Percentiles rank a stretch among this genome's conserved stretches.
Evolutionary conservation across 768 basidiomycete genomes (phyloP).

Genomic region (Strobilomyces confusus): DNA sequence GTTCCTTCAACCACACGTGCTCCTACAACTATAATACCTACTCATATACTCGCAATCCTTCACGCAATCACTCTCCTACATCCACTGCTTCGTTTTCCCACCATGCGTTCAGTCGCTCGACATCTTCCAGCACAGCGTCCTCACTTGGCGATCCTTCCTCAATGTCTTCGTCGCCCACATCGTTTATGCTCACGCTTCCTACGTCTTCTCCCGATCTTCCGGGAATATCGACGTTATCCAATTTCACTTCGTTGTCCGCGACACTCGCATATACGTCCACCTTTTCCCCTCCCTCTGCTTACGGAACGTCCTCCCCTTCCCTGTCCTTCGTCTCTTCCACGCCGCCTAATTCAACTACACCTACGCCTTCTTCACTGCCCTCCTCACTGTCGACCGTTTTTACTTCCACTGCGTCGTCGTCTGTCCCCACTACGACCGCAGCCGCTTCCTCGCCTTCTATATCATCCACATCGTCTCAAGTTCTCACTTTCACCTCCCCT

Average conservation of each 20-base stretch:
- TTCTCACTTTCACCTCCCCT: not conserved
- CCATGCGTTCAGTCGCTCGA: not conserved
- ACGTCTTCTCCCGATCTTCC: not conserved
- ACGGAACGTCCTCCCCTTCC: not conserved
- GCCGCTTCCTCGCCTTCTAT: not conserved
- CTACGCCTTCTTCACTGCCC: not conserved
- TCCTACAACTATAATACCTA: not conserved
- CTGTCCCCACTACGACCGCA: not conserved
- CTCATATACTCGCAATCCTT: not conserved
- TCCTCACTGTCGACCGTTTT: not conserved
- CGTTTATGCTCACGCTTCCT: not conserved
- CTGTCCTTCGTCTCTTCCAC: not conserved
- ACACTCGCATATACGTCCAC: not conserved
- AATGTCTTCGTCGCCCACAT: not conserved
- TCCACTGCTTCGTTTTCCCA: not conserved
- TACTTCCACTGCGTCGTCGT: not conserved
- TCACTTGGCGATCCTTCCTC: not conserved
- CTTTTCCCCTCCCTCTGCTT: not conserved
- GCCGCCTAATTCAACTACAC: not conserved
- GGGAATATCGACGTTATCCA: not conserved
- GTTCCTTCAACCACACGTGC: not conserved
- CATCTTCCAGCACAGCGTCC: not conserved
- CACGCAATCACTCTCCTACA: not conserved
- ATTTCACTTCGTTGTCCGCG: too few species aligned
- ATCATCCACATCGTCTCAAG: not conserved